Conservation (phyloP, 257 asterid genomes). For the Solanum ossicruentum region DNA sequence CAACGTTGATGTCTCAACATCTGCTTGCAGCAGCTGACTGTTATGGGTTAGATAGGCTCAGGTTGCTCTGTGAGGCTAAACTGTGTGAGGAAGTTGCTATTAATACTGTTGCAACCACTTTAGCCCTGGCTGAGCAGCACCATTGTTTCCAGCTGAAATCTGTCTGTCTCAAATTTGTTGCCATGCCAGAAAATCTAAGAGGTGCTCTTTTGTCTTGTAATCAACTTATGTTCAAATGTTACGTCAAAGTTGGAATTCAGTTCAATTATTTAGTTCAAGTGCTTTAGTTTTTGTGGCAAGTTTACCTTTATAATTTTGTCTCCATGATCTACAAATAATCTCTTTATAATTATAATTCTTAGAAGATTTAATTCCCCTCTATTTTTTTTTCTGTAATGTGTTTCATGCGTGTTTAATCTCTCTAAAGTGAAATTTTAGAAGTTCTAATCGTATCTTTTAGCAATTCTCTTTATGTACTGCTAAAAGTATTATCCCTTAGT, state of each 20-base stretch:
- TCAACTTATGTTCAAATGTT: not conserved
- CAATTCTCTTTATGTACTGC: not conserved
- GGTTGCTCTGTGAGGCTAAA: slow-evolving; percentile 78
- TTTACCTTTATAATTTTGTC: not conserved
- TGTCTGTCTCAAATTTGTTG: slow-evolving; percentile 75
- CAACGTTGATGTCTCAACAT: slow-evolving; percentile 93
- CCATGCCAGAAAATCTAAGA: slow-evolving; percentile 75
- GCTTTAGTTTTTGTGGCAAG: not conserved
- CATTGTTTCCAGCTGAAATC: slow-evolving; percentile 86
- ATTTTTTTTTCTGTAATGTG: not conserved
- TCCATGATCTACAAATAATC: not conserved
- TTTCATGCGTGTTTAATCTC: not conserved
- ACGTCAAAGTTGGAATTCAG: not conserved
- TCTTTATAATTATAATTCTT: not conserved
- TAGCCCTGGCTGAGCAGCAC: slow-evolving; percentile 96
- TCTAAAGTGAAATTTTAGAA: not conserved
- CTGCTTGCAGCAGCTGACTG: slow-evolving; percentile 94
- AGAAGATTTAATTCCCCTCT: not conserved
- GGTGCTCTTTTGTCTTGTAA: slow-evolving; percentile 18
- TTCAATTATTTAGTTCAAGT: not conserved
- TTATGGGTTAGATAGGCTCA: slow-evolving; percentile 80
- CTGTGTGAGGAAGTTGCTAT: slow-evolving; percentile 78
- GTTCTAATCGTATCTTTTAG: not conserved
- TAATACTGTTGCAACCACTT: slow-evolving; percentile 91
- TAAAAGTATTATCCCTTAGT: not conserved